Percentiles rank a stretch among this genome's conserved stretches.
Conservation (phyloP, 371 early-diverging fungal genomes). For the Syncephalastrum sp. region DNA sequence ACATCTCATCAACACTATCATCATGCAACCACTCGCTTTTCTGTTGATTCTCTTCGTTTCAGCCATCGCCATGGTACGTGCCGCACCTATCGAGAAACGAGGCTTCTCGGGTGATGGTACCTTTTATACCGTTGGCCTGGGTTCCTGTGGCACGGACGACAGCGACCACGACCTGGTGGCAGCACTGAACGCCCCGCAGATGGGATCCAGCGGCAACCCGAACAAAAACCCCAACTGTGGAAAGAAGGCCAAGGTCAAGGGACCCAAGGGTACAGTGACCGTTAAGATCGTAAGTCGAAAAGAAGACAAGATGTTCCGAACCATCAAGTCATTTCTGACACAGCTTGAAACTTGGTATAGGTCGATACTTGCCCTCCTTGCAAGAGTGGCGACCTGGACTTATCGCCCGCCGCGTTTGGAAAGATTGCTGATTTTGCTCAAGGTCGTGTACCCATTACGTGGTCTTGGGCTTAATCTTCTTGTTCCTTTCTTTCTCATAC, state of each 20-base stretch:
- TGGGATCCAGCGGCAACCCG: conserved; percentile 33
- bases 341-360: background rate
- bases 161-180: conserved; percentile 29
- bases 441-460: conserved; percentile 51
- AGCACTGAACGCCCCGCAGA: conserved; percentile 49
- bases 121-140: conserved; percentile 23
- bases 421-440: conserved; percentile 36
- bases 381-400: conserved; percentile 45
- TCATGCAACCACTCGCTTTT: conserved; percentile 7
- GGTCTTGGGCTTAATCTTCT: conserved; percentile 37
- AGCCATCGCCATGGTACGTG: conserved; percentile 2
- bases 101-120: conserved; percentile 40
- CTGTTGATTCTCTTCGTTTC: conserved; percentile 6
- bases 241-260: conserved; percentile 28
- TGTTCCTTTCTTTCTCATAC: background rate
- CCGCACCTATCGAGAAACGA: conserved; percentile 15
- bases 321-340: background rate
- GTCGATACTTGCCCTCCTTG: conserved; percentile 49
- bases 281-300: conserved; percentile 26
- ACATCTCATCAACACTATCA: background rate
- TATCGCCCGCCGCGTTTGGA: conserved; percentile 52
- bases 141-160: conserved; percentile 34
- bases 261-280: conserved; percentile 36
- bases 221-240: conserved; percentile 42
- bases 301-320: background rate